Base-by-base conservation (phyloP, 179 eudicot genomes). In the Nepenthes alata region DNA sequence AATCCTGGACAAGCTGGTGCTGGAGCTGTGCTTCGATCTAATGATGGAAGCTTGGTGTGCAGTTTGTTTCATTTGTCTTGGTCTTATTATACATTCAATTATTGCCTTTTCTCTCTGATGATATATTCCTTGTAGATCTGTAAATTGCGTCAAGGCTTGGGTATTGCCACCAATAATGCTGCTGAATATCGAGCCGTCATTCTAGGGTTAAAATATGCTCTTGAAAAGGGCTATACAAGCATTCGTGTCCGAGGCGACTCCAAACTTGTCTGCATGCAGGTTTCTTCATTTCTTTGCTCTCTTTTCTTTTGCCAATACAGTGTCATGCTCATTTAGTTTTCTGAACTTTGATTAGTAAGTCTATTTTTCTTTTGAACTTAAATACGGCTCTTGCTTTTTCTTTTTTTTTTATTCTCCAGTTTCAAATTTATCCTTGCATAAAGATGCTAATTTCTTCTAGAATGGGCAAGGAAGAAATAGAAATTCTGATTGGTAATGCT, bases 1-100 rank as follows among this genome's bases (percentile, higher is more conserved):
- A 93, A 93, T 80, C 98, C 97, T 54, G 98, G 98, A 60, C 85
- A 57, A 81, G 85, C 98, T 70, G 98, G 98, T 65, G 96, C 97
- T 60, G 98, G 98, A 73, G 98, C 81, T 67, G 80, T 93, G 60
- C 76, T 93, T 66, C 81, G 87, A 74, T 59, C 80, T 57, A 66
- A 61, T 74, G 84, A 78, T 81, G 95, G 98, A 69, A 82, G 58
- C 61, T 55, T 83, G 85, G 97, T 93, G 70, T 47, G 72, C 55
- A 61, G 11, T 62, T 55, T 14, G 39, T 57, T 57, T 58, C 47
- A 35, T 60, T 41, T 5, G 38, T 52, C 50, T 39, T 53, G 1
- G 11, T 51, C n/a, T 53, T 58, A 54, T 65, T 65, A 12, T 45
- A 16, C 41, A 44, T 25, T 25, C 50, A 49, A 45, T 58, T 45